Evolutionary conservation across 305 asterid species (phyloP).

Genomic region (Ilex paraguariensis): DNA sequence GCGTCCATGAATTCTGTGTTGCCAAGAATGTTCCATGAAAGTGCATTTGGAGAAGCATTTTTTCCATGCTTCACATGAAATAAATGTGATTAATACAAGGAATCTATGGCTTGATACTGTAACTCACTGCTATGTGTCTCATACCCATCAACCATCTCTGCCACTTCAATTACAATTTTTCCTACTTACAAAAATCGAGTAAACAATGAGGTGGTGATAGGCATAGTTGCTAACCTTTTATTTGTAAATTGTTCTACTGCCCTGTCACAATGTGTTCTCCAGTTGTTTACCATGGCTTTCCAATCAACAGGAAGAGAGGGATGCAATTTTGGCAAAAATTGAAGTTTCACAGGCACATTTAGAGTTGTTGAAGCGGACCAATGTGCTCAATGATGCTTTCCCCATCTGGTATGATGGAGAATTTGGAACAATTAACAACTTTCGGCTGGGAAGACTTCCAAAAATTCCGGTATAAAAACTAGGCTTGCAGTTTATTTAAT

Average conservation of each 20-base stretch:
- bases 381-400: conserved; percentile 93
- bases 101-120: background rate
- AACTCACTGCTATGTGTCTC: too few relatives aligned
- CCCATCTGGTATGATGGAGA: conserved; percentile 96
- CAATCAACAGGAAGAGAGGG: conserved; percentile 81
- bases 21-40: too few relatives aligned
- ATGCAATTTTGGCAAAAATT: conserved; percentile 82
- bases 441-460: conserved; percentile 98
- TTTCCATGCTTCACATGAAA: background rate
- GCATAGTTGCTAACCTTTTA: background rate
- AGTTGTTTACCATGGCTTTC: conserved; percentile 14
- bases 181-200: too few relatives aligned
- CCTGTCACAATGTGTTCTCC: background rate
- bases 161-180: too few relatives aligned
- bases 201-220: too few relatives aligned
- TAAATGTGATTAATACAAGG: background rate
- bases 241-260: background rate
- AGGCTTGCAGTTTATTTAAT: conserved; percentile 2
- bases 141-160: too few relatives aligned
- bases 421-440: conserved; percentile 95
- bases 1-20: background rate
- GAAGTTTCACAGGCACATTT: conserved; percentile 99
- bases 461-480: conserved; percentile 60
- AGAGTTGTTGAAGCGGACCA: conserved; percentile 76
- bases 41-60: background rate